Evolutionary conservation across 345 rosid species (phyloP).

Genomic region (Capsella bursapastoris): DNA sequence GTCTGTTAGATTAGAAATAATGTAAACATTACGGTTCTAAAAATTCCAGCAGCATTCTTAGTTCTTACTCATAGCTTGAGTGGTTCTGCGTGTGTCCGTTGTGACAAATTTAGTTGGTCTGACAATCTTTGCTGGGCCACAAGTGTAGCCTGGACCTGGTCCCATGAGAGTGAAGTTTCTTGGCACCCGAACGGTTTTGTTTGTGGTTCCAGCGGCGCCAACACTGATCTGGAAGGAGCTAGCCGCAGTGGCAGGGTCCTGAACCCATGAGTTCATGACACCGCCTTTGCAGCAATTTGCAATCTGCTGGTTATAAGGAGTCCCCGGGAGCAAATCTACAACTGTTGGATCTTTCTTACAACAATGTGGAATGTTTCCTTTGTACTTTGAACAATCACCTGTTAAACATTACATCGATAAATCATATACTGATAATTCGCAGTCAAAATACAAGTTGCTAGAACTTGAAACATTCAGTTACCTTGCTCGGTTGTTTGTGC

Average conservation of each 20-base stretch:
- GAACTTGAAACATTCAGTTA: neutral
- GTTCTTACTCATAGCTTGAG: constrained; percentile 90
- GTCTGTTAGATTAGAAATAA: constrained; percentile 10
- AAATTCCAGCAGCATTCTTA: neutral
- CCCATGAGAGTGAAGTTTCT: constrained; percentile 78
- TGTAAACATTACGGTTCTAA: neutral
- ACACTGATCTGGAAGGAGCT: constrained; percentile 86
- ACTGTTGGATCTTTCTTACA: constrained; percentile 83
- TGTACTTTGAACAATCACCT: constrained; percentile 85
- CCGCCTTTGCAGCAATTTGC: constrained; percentile 98
- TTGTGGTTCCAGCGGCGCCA: constrained; percentile 86
- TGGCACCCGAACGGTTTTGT: constrained; percentile 78
- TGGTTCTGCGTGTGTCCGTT: constrained; percentile 74
- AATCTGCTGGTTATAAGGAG: constrained; percentile 83
- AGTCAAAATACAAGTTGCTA: neutral
- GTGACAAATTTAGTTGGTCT: constrained; percentile 66
- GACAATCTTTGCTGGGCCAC: constrained; percentile 79
- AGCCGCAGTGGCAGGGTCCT: constrained; percentile 71
- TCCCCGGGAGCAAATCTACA: constrained; percentile 86
- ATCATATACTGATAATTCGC: neutral
- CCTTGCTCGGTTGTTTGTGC: constrained; percentile 89
- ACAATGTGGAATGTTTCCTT: constrained; percentile 80
- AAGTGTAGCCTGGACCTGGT: constrained; percentile 96
- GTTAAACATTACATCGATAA: neutral
- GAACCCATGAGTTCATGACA: constrained; percentile 77